Percentiles rank a stretch among this genome's conserved stretches.
Evolutionary conservation across 2,329 filamentous ascomycete genomes (phyloP).

Genomic region (Sporothrix luriei): DNA sequence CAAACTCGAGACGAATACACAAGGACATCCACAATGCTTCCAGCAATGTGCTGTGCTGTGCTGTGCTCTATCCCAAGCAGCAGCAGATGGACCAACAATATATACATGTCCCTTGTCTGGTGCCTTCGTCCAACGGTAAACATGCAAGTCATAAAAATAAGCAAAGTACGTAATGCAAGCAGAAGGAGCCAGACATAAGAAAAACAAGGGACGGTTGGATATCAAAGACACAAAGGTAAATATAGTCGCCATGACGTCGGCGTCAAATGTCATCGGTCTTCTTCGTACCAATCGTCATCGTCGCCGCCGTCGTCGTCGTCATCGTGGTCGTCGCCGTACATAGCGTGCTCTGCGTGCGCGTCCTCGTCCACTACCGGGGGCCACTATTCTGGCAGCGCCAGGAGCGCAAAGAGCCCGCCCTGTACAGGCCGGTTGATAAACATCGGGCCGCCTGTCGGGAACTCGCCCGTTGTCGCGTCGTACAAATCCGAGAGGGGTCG

Average conservation of each 20-base stretch:
- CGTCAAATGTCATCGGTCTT: neutral
- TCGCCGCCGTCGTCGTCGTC: neutral
- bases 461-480: constrained; percentile 70
- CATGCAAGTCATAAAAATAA: constrained; percentile 11
- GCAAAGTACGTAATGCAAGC: neutral
- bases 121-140: constrained; percentile 2
- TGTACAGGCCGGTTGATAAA: constrained; percentile 81
- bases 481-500: constrained; percentile 77
- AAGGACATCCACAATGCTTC: constrained; percentile 9
- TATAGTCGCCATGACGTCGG: neutral
- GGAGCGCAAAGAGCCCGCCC: constrained; percentile 76
- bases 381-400: constrained; percentile 57
- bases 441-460: constrained; percentile 54
- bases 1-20: constrained; percentile 3
- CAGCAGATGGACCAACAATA: neutral
- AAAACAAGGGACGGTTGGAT: neutral
- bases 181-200: neutral
- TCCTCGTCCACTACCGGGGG: neutral
- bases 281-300: neutral
- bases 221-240: neutral
- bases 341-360: neutral
- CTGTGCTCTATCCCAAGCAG: constrained; percentile 19
- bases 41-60: neutral
- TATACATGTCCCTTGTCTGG: neutral
- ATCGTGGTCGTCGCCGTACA: neutral